These are phyloP conservation scores for Epichloe glyceriae DNA, from an alignment of 2,329 filamentous ascomycete species.

Conservation along the genomic window DNA sequence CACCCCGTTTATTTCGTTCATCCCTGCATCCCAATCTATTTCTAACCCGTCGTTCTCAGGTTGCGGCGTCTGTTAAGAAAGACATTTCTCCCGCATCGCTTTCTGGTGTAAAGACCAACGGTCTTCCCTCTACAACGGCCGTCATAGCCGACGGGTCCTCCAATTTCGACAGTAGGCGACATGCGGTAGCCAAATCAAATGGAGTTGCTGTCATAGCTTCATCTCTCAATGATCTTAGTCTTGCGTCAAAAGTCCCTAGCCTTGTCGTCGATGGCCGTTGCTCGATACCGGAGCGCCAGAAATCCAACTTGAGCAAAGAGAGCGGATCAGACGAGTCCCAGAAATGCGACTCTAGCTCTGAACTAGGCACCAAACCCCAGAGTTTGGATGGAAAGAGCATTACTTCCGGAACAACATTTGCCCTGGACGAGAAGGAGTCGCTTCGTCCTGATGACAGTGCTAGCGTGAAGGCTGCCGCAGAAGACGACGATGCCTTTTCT, in stretches of 20 bases:
- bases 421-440: constrained; percentile 93
- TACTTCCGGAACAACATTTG: constrained; percentile 86
- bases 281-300: constrained; percentile 20
- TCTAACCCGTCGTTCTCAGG: constrained; percentile 19
- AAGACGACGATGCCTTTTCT: constrained; percentile 80
- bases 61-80: constrained; percentile 32
- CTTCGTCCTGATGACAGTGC: constrained; percentile 90
- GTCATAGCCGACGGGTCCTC: constrained; percentile 8
- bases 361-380: constrained; percentile 65
- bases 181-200: constrained; percentile 8
- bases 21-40: background rate
- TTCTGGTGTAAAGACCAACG: constrained; percentile 4
- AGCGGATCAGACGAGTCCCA: constrained; percentile 43
- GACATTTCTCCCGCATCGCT: constrained; percentile 9
- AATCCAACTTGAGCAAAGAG: constrained; percentile 21
- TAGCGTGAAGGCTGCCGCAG: constrained; percentile 73
- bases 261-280: constrained; percentile 38
- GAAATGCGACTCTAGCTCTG: constrained; percentile 49
- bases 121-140: constrained; percentile 8
- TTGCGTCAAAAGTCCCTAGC: constrained; percentile 21
- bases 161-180: constrained; percentile 8
- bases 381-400: constrained; percentile 92
- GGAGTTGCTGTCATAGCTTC: constrained; percentile 15
- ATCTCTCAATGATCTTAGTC: constrained; percentile 18
- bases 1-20: background rate